These are phyloP conservation scores for Sarocladium brachiariae DNA, from an alignment of 2,329 filamentous ascomycete genomes.

Conservation along the genomic window DNA sequence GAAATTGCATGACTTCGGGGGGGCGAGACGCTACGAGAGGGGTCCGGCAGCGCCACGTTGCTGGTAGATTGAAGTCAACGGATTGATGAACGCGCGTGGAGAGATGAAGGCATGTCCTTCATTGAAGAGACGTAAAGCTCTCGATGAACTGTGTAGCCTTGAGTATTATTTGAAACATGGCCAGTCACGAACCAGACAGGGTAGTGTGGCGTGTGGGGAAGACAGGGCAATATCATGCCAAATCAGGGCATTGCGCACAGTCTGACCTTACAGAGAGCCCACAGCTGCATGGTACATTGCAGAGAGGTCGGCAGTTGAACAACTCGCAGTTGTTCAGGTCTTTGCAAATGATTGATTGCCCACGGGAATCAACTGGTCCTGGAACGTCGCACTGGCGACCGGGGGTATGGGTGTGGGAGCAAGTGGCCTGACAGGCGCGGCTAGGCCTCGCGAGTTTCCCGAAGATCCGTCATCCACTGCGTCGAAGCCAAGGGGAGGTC, in stretches of 20 bases:
- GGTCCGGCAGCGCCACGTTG: not conserved
- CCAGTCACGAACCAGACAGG: not conserved
- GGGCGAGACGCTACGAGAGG: not conserved
- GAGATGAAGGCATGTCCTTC: not conserved
- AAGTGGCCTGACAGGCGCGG: slow-evolving; percentile 7
- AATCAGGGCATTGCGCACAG: too few species aligned
- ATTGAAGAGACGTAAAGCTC: not conserved
- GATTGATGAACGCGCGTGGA: too few species aligned
- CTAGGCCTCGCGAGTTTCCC: not conserved
- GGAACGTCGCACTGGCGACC: not conserved
- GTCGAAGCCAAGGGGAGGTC: not conserved
- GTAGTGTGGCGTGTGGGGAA: not conserved
- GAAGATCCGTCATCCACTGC: slow-evolving; percentile 6
- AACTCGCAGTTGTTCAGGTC: not conserved
- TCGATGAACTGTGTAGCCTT: not conserved
- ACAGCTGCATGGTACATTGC: not conserved
- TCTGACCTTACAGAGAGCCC: not conserved
- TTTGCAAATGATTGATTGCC: not conserved
- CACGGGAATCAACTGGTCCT: not conserved
- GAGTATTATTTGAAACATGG: not conserved
- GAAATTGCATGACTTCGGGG: not conserved
- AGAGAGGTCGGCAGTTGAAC: not conserved
- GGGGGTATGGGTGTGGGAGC: not conserved
- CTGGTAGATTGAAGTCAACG: not conserved
- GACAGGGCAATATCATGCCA: not conserved